These are phyloP conservation scores for Lepraria neglecta DNA, from an alignment of 495 filamentous ascomycete species.

Conservation along the genomic window DNA sequence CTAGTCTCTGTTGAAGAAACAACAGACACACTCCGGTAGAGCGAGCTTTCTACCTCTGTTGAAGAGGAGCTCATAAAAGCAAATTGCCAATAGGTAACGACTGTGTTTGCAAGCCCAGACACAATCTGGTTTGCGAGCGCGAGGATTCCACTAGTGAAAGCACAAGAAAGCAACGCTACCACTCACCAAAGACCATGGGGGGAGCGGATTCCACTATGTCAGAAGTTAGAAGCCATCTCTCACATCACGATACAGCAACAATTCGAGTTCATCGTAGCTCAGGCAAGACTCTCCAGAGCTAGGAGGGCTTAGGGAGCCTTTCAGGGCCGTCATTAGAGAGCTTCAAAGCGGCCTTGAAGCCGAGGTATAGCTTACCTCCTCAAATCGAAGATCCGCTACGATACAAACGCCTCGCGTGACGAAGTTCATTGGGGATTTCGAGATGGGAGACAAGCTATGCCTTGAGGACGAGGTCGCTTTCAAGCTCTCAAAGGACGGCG, in stretches of 20 bases:
- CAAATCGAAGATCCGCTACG: neutral
- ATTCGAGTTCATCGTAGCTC: neutral
- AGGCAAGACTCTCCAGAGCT: conserved; percentile 10
- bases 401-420: neutral
- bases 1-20: conserved; percentile 4
- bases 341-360: neutral
- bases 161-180: neutral
- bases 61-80: neutral
- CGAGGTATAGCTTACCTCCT: neutral
- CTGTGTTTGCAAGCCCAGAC: neutral
- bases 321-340: neutral
- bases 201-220: no score
- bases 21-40: neutral
- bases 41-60: neutral
- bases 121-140: no score
- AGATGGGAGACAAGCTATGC: neutral
- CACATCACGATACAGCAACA: neutral
- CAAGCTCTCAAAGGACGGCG: neutral
- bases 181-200: neutral
- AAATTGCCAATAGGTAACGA: neutral
- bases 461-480: neutral
- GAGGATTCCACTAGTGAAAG: no score
- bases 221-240: conserved; percentile 1
- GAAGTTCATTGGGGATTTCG: neutral
- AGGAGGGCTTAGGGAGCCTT: neutral